phyloP scores from a whole-genome alignment of 768 basidiomycete genomes.

The Leccinum ochraceum region DNA sequence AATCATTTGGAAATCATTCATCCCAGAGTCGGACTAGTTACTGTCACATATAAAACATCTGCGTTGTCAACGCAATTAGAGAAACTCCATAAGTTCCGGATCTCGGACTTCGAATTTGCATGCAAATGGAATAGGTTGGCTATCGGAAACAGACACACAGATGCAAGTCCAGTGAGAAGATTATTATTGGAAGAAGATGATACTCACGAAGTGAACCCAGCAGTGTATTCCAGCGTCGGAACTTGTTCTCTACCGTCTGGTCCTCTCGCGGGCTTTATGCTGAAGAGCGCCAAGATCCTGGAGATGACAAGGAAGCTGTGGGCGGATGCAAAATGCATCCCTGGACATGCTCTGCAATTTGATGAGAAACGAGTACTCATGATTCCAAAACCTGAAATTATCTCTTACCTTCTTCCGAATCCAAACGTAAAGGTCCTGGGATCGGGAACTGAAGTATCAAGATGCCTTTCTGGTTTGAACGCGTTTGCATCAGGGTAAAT shows the following conservation, averaged over 20 bases:
- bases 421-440: slow-evolving; percentile 22
- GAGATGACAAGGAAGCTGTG: slow-evolving; percentile 23
- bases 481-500: slow-evolving; percentile 30
- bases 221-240: slow-evolving; percentile 6
- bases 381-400: not conserved
- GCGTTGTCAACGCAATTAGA: not conserved
- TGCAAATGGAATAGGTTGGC: not conserved
- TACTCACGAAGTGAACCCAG: slow-evolving; percentile 7
- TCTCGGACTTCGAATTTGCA: slow-evolving; percentile 6
- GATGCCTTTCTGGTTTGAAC: slow-evolving; percentile 33
- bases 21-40: not conserved
- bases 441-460: slow-evolving; percentile 17
- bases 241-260: slow-evolving; percentile 23
- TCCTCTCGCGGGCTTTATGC: slow-evolving; percentile 20
- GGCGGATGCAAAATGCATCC: slow-evolving; percentile 23
- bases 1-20: not conserved
- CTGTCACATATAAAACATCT: not conserved
- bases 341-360: slow-evolving; percentile 14
- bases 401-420: slow-evolving; percentile 20
- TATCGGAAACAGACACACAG: not conserved
- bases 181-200: not conserved
- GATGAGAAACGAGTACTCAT: not conserved
- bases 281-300: slow-evolving; percentile 26
- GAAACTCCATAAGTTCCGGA: slow-evolving; percentile 2
- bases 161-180: not conserved